Conservation (phyloP, 108 stramenopile genomes). For the Skeletonema grethae region DNA sequence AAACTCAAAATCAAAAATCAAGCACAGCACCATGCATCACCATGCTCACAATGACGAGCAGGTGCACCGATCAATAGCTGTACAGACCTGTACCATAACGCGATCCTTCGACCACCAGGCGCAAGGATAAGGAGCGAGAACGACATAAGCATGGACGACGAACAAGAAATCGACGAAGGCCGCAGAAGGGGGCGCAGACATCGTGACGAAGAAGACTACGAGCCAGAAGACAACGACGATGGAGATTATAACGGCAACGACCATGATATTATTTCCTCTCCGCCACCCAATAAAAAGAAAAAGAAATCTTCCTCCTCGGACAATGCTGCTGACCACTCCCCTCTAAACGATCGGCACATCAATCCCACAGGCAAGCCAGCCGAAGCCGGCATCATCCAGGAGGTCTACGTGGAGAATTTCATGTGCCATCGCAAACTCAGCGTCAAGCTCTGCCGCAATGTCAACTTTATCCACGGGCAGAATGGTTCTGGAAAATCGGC, state of each 20-base stretch:
- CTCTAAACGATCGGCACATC: slow-evolving; percentile 28
- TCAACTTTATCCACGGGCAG: slow-evolving; percentile 95
- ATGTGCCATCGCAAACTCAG: slow-evolving; percentile 91
- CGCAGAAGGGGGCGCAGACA: slow-evolving; percentile 4
- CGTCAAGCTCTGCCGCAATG: slow-evolving; percentile 75
- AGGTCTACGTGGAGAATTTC: slow-evolving; percentile 92
- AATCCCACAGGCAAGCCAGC: slow-evolving; percentile 54
- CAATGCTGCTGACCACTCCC: slow-evolving; percentile 20
- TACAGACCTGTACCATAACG: neutral
- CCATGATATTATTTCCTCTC: neutral
- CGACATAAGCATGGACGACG: slow-evolving; percentile 8
- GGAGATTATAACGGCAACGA: slow-evolving; percentile 22
- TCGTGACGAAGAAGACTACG: slow-evolving; percentile 15
- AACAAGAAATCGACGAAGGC: slow-evolving; percentile 7
- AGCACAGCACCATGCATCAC: too few relatives aligned
- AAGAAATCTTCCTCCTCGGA: neutral
- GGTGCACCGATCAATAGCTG: neutral
- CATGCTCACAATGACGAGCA: too few relatives aligned
- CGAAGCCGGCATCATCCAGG: slow-evolving; percentile 69
- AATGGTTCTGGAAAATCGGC: slow-evolving; percentile 96
- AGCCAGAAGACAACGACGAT: neutral
- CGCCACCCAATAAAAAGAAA: slow-evolving; percentile 10
- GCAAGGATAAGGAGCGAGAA: slow-evolving; percentile 20
- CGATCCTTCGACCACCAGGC: neutral
- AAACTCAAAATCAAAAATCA: too few relatives aligned